Evolutionary conservation across 75 land plant species (phyloP), one percentile per base, ranked within the genome.

Genomic region (Chamaecyparis obtusa): DNA sequence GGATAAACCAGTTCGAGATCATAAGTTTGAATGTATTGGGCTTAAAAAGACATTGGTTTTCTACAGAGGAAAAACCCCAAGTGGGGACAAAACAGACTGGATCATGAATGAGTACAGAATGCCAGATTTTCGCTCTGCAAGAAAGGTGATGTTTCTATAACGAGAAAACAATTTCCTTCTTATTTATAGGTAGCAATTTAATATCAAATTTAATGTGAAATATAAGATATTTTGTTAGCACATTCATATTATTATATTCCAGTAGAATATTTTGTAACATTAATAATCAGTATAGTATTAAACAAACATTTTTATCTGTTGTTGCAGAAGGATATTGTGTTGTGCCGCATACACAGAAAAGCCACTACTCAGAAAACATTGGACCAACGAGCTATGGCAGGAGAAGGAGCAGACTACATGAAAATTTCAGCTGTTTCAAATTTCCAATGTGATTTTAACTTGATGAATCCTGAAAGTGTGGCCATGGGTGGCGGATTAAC

Each of bases 31-130:
- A 74, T 41, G 91, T 36, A 89, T 94, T 41, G 95, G 95, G 17
- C 78, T 91, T 27, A 93, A 85, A 72, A 93, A 93, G 87, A 93
- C 92, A n/a, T 87, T 94, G 44, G 95, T 94, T 6, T 94, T 88
- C 86, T 94, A 94, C 88, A 75, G 67, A 30, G 95, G 95, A 9
- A 87, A 91, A 77, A 91, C 94, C 0, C 94, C 94, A 0, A 56
- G 85, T 1, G 93, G 94, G 3, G 46, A 11, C 39, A 94, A 89
- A 86, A 94, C 95, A n/a, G 91, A 91, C 48, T 94, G 95, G 95
- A 88, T 94, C 85, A 93, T 94, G 94, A 91, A 94, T 41, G 95
- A 94, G 84, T 94, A 94, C 86, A 90, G 95, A 67, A 51, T 94
- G 41, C 95, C 95, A 36, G 92, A 92, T 55, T 13, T 17, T 74